Evolutionary conservation across 345 rosid species (phyloP).

Genomic region (Dovyalis caffra): DNA sequence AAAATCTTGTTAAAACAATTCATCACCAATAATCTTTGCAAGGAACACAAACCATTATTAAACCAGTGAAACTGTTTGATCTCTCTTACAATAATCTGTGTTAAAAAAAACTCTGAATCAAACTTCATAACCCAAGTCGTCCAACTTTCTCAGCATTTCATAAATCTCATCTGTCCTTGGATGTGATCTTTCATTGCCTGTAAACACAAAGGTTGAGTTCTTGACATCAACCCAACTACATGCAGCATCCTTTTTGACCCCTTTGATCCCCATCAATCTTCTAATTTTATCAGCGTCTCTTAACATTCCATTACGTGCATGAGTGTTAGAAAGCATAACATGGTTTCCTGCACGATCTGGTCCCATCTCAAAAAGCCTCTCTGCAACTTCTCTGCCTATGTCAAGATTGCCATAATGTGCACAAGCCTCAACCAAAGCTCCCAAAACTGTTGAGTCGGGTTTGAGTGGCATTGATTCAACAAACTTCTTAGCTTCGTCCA

Average conservation of each 20-base stretch:
- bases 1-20: too few species aligned
- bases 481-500: slow-evolving; percentile 42
- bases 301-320: slow-evolving; percentile 26
- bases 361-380: slow-evolving; percentile 39
- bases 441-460: slow-evolving; percentile 35
- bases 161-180: slow-evolving; percentile 32
- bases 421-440: slow-evolving; percentile 48
- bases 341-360: slow-evolving; percentile 39
- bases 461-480: slow-evolving; percentile 32
- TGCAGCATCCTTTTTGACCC: slow-evolving; percentile 40
- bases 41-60: slow-evolving; percentile 26
- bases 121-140: slow-evolving; percentile 42
- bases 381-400: slow-evolving; percentile 37
- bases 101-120: slow-evolving; percentile 37
- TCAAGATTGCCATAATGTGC: slow-evolving; percentile 33
- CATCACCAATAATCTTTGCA: not conserved
- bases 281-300: slow-evolving; percentile 45
- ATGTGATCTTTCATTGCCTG: slow-evolving; percentile 34
- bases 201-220: slow-evolving; percentile 36
- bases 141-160: slow-evolving; percentile 25
- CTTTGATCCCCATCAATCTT: slow-evolving; percentile 33
- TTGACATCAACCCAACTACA: slow-evolving; percentile 42
- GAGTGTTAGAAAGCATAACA: slow-evolving; percentile 34
- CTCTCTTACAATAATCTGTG: slow-evolving; percentile 38
- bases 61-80: slow-evolving; percentile 41